These are phyloP conservation scores for Melaleuca alternifolia DNA, from an alignment of 345 rosid species.

Conservation along the genomic window DNA sequence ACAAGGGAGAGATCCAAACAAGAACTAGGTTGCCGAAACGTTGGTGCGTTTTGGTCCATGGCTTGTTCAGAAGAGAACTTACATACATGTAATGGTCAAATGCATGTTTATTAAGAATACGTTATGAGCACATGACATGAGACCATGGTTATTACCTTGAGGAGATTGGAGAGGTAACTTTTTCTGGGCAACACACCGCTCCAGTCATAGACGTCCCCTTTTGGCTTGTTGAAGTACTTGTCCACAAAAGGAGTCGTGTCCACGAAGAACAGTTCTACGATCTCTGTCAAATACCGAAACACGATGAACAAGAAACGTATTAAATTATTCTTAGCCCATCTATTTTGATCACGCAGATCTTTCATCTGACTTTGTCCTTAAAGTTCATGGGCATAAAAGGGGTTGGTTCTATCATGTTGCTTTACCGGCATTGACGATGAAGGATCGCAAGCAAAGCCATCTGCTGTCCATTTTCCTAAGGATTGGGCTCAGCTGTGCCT, in stretches of 20 bases:
- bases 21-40: neutral
- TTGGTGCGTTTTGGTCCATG: neutral
- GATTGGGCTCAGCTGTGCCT: constrained; percentile 44
- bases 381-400: neutral
- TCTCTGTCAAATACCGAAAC: neutral
- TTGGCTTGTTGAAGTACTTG: constrained; percentile 22
- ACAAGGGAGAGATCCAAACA: neutral
- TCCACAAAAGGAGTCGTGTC: constrained; percentile 40
- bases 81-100: neutral
- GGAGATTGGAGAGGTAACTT: constrained; percentile 14
- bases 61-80: neutral
- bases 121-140: neutral
- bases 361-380: neutral
- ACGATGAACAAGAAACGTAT: neutral
- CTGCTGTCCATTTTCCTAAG: constrained; percentile 26
- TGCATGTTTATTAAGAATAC: neutral
- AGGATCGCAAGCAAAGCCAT: constrained; percentile 53
- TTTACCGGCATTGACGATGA: constrained; percentile 34
- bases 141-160: neutral
- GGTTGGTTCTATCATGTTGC: neutral
- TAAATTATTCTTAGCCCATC: neutral
- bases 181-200: constrained; percentile 15
- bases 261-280: constrained; percentile 30
- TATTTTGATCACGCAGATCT: neutral
- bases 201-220: constrained; percentile 30